Conservation (phyloP, 2,329 filamentous ascomycete species). For the Colletotrichum musicola region DNA sequence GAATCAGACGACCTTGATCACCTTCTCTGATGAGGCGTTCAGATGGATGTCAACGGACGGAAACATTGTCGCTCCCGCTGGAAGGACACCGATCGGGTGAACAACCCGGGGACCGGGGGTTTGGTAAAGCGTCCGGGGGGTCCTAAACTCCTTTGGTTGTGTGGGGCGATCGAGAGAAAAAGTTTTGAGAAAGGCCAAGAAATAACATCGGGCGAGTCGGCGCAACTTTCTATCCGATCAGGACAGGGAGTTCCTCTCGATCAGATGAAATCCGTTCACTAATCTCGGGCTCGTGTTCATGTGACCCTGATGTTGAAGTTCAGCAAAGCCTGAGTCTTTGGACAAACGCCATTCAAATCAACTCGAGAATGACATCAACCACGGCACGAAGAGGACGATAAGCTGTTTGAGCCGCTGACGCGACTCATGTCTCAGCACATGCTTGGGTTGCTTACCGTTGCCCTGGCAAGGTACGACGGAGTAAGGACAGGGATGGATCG, state of each 20-base stretch:
- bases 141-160: neutral
- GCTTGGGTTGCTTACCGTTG: neutral
- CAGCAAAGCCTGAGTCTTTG: too few relatives aligned
- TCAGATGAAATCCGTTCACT: neutral
- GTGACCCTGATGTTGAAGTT: too few relatives aligned
- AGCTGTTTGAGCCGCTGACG: neutral
- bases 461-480: neutral
- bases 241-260: neutral
- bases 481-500: slow-evolving; percentile 10
- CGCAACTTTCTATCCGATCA: slow-evolving; percentile 29
- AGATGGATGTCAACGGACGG: neutral
- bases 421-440: slow-evolving; percentile 1
- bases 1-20: neutral
- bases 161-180: slow-evolving; percentile 9
- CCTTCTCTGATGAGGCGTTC: neutral
- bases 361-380: too few relatives aligned
- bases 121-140: slow-evolving; percentile 1
- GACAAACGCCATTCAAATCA: too few relatives aligned
- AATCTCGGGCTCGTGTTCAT: neutral
- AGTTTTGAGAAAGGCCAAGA: slow-evolving; percentile 4
- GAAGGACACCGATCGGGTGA: neutral
- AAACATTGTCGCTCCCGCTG: neutral
- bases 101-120: neutral
- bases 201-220: slow-evolving; percentile 17
- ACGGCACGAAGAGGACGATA: too few relatives aligned